phyloP scores from a whole-genome alignment of 2,329 filamentous ascomycete genomes.

The Monosporascus sp. region DNA sequence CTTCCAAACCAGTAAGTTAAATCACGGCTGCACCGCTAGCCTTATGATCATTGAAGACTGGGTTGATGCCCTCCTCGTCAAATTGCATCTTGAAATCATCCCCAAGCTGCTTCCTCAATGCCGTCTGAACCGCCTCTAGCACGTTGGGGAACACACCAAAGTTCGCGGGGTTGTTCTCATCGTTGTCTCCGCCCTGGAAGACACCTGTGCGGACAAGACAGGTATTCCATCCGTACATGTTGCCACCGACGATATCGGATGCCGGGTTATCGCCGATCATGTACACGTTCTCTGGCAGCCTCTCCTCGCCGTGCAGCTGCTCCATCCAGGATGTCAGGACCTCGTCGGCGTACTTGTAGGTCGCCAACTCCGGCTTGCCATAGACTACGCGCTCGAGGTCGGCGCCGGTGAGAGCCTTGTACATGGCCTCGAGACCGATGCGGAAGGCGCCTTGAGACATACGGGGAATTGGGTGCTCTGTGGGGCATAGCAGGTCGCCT shows the following conservation, averaged over 20 bases:
- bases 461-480: conserved; percentile 58
- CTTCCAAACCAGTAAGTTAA: conserved; percentile 3
- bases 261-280: conserved; percentile 74
- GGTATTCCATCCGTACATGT: conserved; percentile 80
- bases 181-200: conserved; percentile 71
- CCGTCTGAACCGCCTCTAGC: conserved; percentile 62
- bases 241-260: conserved; percentile 69
- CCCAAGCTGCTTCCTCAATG: conserved; percentile 65
- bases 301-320: conserved; percentile 66
- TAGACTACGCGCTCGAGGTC: conserved; percentile 72
- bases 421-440: conserved; percentile 68
- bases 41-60: conserved; percentile 47
- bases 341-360: conserved; percentile 75
- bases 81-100: conserved; percentile 69
- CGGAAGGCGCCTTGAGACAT: conserved; percentile 74
- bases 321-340: conserved; percentile 71
- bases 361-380: conserved; percentile 68
- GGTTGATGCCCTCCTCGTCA: conserved; percentile 61
- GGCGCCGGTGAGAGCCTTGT: conserved; percentile 61
- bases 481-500: conserved; percentile 50
- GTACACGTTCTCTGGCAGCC: conserved; percentile 64
- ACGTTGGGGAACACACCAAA: conserved; percentile 73
- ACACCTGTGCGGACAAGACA: conserved; percentile 73
- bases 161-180: conserved; percentile 69
- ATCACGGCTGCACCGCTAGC: conserved; percentile 42